Evolutionary conservation across 352 stramenopile genomes (phyloP).

Genomic region (Thalassiosira sp.): DNA sequence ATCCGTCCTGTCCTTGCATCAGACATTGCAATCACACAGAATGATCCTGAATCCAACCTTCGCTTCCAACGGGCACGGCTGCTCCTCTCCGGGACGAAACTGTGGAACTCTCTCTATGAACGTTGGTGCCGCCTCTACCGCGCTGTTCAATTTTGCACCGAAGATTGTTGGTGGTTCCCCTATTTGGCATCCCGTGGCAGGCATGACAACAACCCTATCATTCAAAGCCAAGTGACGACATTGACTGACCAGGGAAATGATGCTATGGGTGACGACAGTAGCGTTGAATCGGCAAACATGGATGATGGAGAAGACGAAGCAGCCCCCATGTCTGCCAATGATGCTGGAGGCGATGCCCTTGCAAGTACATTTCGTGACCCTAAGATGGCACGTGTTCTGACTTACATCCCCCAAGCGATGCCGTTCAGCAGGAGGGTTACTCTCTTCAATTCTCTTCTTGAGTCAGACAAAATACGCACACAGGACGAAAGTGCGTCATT

Average conservation of each 20-base stretch:
- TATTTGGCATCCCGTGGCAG: conserved; percentile 41
- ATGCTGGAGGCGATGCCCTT: conserved; percentile 63
- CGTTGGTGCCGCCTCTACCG: conserved; percentile 75
- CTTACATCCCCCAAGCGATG: conserved; percentile 76
- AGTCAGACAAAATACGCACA: conserved; percentile 67
- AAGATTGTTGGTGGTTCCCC: conserved; percentile 77
- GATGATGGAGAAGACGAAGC: conserved; percentile 44
- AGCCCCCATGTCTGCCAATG: conserved; percentile 27
- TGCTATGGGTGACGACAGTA: conserved; percentile 36
- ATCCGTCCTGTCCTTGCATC: conserved; percentile 56
- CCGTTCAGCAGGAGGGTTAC: conserved; percentile 78
- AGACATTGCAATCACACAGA: conserved; percentile 43
- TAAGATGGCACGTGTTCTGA: conserved; percentile 79
- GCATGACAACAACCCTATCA: conserved; percentile 59
- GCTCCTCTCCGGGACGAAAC: conserved; percentile 74
- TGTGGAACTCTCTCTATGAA: conserved; percentile 80
- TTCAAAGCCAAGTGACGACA: conserved; percentile 42
- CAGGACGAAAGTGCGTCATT: conserved; percentile 62
- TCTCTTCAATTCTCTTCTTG: conserved; percentile 78
- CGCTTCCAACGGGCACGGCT: conserved; percentile 48
- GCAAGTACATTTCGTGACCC: conserved; percentile 74
- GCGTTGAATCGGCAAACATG: conserved; percentile 29
- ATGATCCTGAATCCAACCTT: conserved; percentile 20
- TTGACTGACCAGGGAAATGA: conserved; percentile 38
- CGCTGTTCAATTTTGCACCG: conserved; percentile 64